A percentile compares a stretch with the other conserved stretches of the same genome.
phyloP scores from a whole-genome alignment of 1,284 basidiomycete species.

The Leccinum griseonigrum region DNA sequence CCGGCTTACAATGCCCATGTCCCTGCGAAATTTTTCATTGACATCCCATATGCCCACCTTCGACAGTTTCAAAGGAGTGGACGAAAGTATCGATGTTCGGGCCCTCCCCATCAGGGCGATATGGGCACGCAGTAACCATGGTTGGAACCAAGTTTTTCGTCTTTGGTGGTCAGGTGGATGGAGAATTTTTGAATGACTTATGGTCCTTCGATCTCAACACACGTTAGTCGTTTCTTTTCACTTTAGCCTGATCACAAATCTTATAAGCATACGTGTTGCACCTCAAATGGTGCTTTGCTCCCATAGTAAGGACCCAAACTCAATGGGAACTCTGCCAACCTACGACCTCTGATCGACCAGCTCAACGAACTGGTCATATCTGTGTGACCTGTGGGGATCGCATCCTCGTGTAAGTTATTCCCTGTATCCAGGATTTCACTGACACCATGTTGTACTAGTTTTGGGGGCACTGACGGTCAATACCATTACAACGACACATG shows the following conservation, averaged over 20 bases:
- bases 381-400: slow-evolving; percentile 85
- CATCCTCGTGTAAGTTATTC: slow-evolving; percentile 71
- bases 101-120: slow-evolving; percentile 81
- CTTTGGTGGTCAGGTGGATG: slow-evolving; percentile 97
- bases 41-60: slow-evolving; percentile 1
- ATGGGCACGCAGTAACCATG: slow-evolving; percentile 96
- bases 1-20: neutral
- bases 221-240: slow-evolving; percentile 49
- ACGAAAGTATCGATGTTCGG: slow-evolving; percentile 81
- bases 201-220: slow-evolving; percentile 97
- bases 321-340: slow-evolving; percentile 81
- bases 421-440: slow-evolving; percentile 7
- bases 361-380: slow-evolving; percentile 91
- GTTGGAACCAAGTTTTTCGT: slow-evolving; percentile 90
- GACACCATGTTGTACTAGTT: slow-evolving; percentile 48
- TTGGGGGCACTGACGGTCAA: slow-evolving; percentile 97
- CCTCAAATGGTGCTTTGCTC: slow-evolving; percentile 4
- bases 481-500: slow-evolving; percentile 99
- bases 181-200: slow-evolving; percentile 92
- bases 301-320: slow-evolving; percentile 66
- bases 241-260: slow-evolving; percentile 8
- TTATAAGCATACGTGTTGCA: slow-evolving; percentile 1
- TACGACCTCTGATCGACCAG: slow-evolving; percentile 63
- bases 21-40: slow-evolving; percentile 4
- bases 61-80: slow-evolving; percentile 87